Conservation (phyloP, 176 grass and related monocot genomes). For the Carex scoparia region DNA sequence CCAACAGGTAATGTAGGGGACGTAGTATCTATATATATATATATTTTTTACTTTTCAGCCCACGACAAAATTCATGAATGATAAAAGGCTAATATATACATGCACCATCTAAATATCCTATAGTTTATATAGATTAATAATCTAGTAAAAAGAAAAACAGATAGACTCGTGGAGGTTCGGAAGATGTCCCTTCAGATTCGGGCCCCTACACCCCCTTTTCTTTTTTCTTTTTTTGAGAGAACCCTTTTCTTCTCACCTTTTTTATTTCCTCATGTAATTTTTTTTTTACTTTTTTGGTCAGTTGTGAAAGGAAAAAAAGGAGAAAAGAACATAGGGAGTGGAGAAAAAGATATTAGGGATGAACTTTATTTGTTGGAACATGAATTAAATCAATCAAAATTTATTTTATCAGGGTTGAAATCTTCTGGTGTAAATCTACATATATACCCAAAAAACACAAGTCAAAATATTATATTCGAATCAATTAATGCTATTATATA, state of each 20-base stretch:
- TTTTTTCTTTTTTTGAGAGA: background rate
- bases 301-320: too few relatives aligned
- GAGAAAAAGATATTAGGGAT: background rate
- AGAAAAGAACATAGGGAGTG: too few relatives aligned
- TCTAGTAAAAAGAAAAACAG: background rate
- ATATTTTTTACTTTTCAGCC: background rate
- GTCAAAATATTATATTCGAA: too few relatives aligned
- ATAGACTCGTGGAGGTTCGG: background rate
- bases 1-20: background rate
- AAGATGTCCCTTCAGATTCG: background rate
- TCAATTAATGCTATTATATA: too few relatives aligned
- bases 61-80: constrained; percentile 3
- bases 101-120: background rate
- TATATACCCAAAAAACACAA: background rate
- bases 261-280: background rate
- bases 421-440: too few relatives aligned
- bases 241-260: background rate
- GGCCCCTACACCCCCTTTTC: background rate
- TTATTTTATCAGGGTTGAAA: too few relatives aligned
- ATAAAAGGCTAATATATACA: background rate
- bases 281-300: background rate
- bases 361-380: background rate
- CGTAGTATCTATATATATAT: background rate
- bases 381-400: background rate
- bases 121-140: background rate